Base-by-base conservation (phyloP, 768 basidiomycete species). In the Panus rudis region DNA sequence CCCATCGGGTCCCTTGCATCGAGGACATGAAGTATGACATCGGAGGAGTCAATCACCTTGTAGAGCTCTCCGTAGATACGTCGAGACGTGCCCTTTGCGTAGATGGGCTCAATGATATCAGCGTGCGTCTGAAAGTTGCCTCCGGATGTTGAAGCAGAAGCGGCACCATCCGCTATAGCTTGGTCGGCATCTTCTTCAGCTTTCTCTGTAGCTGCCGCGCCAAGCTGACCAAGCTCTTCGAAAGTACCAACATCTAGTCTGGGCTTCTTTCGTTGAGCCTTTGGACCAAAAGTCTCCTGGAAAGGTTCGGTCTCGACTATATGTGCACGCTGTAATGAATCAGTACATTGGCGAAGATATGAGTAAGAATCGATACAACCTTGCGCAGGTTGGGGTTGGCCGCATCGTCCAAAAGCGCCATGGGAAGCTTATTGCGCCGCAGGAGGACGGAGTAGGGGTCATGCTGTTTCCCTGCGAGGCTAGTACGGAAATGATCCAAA, bases 11-110 rank as follows among this genome's bases (percentile, higher is more conserved):
- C 94, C 32, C 94, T 78, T 14, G 94, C 93, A 63, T 99, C 94
- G 48, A 99, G 70, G 39, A 99, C 78, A 59, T 99, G 94, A 25
- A 99, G 74, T 45, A 99, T 76, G 31, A 98, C 91, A 58, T 99
- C 94, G 6, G 92, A 94, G 2, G 94, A 99, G 62, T 99, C 96
- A 58, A 99, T 92, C 51, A 99, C 94, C 64, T 99, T 99, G 76
- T 99, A 98, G 6, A 98, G 70, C 63, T 99, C 94, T 46, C 92
- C 93, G 65, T 96, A 98, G 48, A 99, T 99, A 17, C 94, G 82
- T 26, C 86, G 75, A 10, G 92, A 94, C 1, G 93, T 97, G 27
- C 94, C 94, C 63, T 98, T 98, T 39, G 84, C 78, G 56, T 92
- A 96, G 45, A 94, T 91, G 8, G 92, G 91, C 53, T 94, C 92